Percentiles rank a stretch among this genome's conserved stretches.
These are phyloP conservation scores for Calycina herbarum DNA, from an alignment of 2,329 filamentous ascomycete species.

Conservation along the genomic window DNA sequence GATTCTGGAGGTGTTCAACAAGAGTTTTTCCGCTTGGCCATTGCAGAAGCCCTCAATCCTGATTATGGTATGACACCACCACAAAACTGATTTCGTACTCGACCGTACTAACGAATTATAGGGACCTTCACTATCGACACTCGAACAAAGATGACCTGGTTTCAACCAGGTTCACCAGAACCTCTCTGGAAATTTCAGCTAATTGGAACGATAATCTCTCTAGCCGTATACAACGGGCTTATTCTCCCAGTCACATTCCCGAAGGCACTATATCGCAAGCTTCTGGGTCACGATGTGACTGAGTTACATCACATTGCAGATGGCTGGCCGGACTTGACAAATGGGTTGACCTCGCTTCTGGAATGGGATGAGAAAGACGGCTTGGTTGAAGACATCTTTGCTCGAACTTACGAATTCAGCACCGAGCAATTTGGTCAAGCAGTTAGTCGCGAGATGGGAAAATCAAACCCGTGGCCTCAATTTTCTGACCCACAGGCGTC, in stretches of 20 bases:
- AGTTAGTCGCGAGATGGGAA: constrained; percentile 56
- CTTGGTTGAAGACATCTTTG: constrained; percentile 77
- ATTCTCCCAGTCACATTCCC: constrained; percentile 91
- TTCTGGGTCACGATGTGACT: constrained; percentile 68
- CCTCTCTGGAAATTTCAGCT: constrained; percentile 89
- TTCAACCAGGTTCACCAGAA: constrained; percentile 77
- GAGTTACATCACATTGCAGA: constrained; percentile 77
- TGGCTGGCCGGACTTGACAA: constrained; percentile 82
- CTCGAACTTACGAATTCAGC: constrained; percentile 84
- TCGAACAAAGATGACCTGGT: constrained; percentile 81
- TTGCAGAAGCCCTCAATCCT: constrained; percentile 76
- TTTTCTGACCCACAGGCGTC: constrained; percentile 42
- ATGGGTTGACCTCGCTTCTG: constrained; percentile 69
- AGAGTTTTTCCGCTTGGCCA: constrained; percentile 87
- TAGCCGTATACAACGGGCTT: constrained; percentile 91
- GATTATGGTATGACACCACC: constrained; percentile 52
- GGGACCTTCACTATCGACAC: constrained; percentile 76
- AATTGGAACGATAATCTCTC: constrained; percentile 79
- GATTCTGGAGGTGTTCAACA: constrained; percentile 96
- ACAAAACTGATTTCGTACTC: too few species aligned
- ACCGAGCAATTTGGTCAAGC: constrained; percentile 57
- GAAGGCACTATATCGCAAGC: constrained; percentile 75
- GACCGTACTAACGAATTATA: too few species aligned
- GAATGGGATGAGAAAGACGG: constrained; percentile 76
- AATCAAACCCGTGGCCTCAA: constrained; percentile 52